phyloP scores from a whole-genome alignment of 306 rosid species.

The Rosa rugosa region DNA sequence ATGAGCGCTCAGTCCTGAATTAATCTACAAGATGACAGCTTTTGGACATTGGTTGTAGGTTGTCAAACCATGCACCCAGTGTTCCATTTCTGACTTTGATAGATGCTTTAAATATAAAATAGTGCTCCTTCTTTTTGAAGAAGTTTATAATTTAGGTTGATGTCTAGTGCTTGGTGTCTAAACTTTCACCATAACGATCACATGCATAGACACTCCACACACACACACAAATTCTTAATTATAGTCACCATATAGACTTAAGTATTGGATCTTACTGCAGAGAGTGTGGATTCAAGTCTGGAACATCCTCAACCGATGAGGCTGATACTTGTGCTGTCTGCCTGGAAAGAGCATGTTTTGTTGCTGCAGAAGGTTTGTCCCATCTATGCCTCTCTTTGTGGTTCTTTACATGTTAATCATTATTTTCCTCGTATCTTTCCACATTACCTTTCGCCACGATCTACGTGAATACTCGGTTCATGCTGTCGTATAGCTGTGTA shows the following conservation, averaged over 20 bases:
- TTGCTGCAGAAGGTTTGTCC: constrained; percentile 76
- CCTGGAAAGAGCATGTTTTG: constrained; percentile 84
- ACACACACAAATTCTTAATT: background rate
- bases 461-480: background rate
- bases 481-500: background rate
- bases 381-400: background rate
- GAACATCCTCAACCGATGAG: constrained; percentile 55
- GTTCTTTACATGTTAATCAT: background rate
- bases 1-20: background rate
- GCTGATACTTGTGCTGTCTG: constrained; percentile 85
- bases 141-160: background rate
- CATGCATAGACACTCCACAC: background rate
- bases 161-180: background rate
- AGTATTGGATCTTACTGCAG: constrained; percentile 49
- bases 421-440: background rate
- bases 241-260: background rate
- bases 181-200: background rate
- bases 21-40: background rate
- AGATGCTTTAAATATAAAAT: background rate
- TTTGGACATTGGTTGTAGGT: background rate
- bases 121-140: background rate
- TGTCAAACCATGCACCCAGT: background rate
- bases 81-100: background rate
- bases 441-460: background rate
- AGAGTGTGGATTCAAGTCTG: constrained; percentile 74